Conservation (phyloP, 2,329 filamentous ascomycete genomes). For the Nannizziopsis barbatae region DNA sequence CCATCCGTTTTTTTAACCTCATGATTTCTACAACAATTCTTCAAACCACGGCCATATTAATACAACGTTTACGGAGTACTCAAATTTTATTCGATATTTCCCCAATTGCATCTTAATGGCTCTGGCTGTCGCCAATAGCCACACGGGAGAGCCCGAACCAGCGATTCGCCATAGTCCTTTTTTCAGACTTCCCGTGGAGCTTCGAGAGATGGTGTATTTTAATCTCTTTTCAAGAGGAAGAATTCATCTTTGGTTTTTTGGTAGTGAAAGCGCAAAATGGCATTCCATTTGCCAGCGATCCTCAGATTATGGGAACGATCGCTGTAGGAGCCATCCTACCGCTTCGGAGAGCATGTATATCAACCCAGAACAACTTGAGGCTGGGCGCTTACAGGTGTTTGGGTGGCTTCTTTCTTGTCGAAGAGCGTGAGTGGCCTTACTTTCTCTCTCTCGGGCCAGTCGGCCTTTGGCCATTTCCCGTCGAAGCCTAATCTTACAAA, state of each 20-base stretch:
- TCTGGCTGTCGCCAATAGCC: neutral
- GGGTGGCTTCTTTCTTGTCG: constrained; percentile 7
- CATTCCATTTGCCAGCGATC: constrained; percentile 5
- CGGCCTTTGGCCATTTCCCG: neutral
- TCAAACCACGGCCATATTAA: no score
- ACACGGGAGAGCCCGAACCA: neutral
- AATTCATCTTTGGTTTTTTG: constrained; percentile 8
- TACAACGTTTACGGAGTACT: neutral
- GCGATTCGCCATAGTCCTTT: constrained; percentile 2
- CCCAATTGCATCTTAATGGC: neutral
- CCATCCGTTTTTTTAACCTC: no score
- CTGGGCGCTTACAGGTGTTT: constrained; percentile 4
- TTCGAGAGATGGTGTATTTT: constrained; percentile 7
- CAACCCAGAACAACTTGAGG: neutral
- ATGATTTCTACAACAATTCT: no score
- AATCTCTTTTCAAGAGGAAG: constrained; percentile 8
- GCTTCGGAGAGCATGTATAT: neutral
- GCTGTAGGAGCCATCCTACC: constrained; percentile 4
- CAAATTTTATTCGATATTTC: no score
- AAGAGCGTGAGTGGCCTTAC: constrained; percentile 1
- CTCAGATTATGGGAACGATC: constrained; percentile 5
- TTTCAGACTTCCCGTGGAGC: constrained; percentile 7
- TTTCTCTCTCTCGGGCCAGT: neutral
- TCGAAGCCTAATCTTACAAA: neutral
- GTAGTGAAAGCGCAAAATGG: constrained; percentile 2